A percentile compares a stretch with the other conserved stretches of the same genome.
These are phyloP conservation scores for Aspergillus fructus DNA, from an alignment of 2,329 filamentous ascomycete species.

Conservation along the genomic window DNA sequence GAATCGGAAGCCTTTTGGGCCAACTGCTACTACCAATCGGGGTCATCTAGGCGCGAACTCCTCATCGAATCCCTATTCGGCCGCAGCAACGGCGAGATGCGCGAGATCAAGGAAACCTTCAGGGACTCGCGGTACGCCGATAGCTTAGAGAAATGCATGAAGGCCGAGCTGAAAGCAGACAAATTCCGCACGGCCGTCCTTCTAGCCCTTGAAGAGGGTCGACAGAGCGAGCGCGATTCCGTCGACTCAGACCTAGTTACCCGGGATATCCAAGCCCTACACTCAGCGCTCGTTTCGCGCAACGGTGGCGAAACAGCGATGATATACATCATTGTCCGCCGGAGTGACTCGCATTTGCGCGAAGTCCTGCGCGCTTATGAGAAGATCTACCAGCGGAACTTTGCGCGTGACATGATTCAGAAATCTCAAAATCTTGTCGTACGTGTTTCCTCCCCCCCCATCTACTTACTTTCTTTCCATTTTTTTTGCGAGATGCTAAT, in stretches of 20 bases:
- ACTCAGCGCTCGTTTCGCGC: slow-evolving; percentile 65
- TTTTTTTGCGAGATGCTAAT: not conserved
- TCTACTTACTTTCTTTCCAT: not conserved
- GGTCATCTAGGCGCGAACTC: slow-evolving; percentile 79
- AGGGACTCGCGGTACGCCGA: slow-evolving; percentile 89
- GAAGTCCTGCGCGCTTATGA: slow-evolving; percentile 80
- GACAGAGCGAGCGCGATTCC: slow-evolving; percentile 78
- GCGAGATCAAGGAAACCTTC: slow-evolving; percentile 82
- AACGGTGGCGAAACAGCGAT: slow-evolving; percentile 85
- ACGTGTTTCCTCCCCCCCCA: slow-evolving; percentile 45
- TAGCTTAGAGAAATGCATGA: slow-evolving; percentile 79
- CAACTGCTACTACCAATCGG: slow-evolving; percentile 94
- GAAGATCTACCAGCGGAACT: slow-evolving; percentile 70
- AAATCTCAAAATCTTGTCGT: slow-evolving; percentile 93
- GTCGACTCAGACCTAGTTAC: slow-evolving; percentile 62
- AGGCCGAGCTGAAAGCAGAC: slow-evolving; percentile 87
- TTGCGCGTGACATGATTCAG: slow-evolving; percentile 80
- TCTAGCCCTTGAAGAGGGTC: slow-evolving; percentile 74
- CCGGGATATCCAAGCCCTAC: slow-evolving; percentile 71
- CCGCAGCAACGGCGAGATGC: slow-evolving; percentile 81
- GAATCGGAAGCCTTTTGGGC: slow-evolving; percentile 97
- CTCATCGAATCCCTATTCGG: slow-evolving; percentile 94
- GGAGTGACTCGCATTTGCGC: slow-evolving; percentile 77
- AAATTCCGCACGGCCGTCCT: slow-evolving; percentile 92
- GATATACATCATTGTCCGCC: slow-evolving; percentile 76